These are phyloP conservation scores for Astragalus glycyphyllos DNA, from an alignment of 306 rosid genomes.

Conservation along the genomic window DNA sequence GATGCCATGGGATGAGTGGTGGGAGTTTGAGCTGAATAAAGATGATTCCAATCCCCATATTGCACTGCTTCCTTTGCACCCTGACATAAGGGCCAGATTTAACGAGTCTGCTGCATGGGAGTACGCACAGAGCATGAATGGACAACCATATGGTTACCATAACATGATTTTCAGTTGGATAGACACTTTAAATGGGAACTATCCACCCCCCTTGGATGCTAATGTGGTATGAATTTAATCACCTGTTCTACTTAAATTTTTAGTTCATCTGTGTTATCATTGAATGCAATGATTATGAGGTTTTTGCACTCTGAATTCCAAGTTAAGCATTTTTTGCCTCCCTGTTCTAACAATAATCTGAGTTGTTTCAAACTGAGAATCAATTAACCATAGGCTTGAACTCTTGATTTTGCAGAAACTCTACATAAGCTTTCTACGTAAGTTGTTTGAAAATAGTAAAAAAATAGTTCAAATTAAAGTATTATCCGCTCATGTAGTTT, in stretches of 20 bases:
- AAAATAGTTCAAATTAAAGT: slow-evolving; percentile 3
- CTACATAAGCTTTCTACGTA: slow-evolving; percentile 14
- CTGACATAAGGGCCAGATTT: slow-evolving; percentile 77
- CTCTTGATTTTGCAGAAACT: slow-evolving; percentile 28
- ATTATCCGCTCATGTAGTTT: slow-evolving; percentile 17
- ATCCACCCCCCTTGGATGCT: slow-evolving; percentile 98
- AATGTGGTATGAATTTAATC: slow-evolving; percentile 65
- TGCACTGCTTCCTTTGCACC: slow-evolving; percentile 92
- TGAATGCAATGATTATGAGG: slow-evolving; percentile 16
- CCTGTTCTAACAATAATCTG: slow-evolving; percentile 15
- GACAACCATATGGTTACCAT: slow-evolving; percentile 92
- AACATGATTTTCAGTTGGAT: slow-evolving; percentile 99
- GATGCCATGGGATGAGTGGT: slow-evolving; percentile 97
- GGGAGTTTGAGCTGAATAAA: slow-evolving; percentile 82
- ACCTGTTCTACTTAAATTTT: slow-evolving; percentile 20
- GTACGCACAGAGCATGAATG: slow-evolving; percentile 84
- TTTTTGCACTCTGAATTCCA: slow-evolving; percentile 21
- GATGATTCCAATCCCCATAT: slow-evolving; percentile 94
- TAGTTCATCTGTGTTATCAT: slow-evolving; percentile 23
- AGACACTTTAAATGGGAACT: slow-evolving; percentile 75
- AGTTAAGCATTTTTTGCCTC: background rate
- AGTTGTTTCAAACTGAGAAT: slow-evolving; percentile 19
- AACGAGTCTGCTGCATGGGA: slow-evolving; percentile 99
- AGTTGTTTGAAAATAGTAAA: slow-evolving; percentile 9
- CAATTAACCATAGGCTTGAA: slow-evolving; percentile 25